These are phyloP conservation scores for Acmispon strigosus DNA, from an alignment of 306 rosid species.

Conservation along the genomic window DNA sequence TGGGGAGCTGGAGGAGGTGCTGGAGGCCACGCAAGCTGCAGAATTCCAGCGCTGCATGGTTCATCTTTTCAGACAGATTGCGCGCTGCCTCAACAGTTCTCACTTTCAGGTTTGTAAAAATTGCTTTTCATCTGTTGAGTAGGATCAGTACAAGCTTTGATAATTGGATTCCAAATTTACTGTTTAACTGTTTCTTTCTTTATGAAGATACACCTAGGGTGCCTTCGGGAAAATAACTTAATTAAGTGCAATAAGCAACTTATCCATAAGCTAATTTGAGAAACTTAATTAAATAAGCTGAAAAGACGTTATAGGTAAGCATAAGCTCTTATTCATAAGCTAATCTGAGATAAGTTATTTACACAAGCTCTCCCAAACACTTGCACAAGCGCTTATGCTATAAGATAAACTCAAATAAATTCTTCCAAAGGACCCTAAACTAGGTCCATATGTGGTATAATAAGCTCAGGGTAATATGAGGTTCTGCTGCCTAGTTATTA, in stretches of 20 bases:
- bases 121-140: background rate
- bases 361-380: too few species aligned
- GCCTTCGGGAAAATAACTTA: too few species aligned
- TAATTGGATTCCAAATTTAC: background rate
- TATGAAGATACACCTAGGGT: background rate
- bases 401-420: too few species aligned
- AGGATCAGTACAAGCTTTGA: background rate
- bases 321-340: too few species aligned
- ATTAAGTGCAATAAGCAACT: too few species aligned
- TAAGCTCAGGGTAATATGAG: background rate
- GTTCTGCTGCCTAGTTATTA: slow-evolving; percentile 4
- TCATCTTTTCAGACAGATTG: slow-evolving; percentile 82
- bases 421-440: too few species aligned
- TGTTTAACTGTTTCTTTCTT: slow-evolving; percentile 8
- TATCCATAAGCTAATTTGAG: too few species aligned
- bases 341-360: too few species aligned
- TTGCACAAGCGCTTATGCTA: too few species aligned
- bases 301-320: too few species aligned
- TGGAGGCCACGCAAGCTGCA: slow-evolving; percentile 87
- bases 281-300: too few species aligned
- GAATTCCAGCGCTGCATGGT: slow-evolving; percentile 96
- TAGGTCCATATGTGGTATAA: background rate
- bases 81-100: slow-evolving; percentile 82
- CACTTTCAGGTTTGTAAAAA: slow-evolving; percentile 81
- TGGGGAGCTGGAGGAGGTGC: slow-evolving; percentile 95